These are phyloP conservation scores for Xylaria flabelliformis DNA, from an alignment of 495 filamentous ascomycete genomes.

Conservation along the genomic window DNA sequence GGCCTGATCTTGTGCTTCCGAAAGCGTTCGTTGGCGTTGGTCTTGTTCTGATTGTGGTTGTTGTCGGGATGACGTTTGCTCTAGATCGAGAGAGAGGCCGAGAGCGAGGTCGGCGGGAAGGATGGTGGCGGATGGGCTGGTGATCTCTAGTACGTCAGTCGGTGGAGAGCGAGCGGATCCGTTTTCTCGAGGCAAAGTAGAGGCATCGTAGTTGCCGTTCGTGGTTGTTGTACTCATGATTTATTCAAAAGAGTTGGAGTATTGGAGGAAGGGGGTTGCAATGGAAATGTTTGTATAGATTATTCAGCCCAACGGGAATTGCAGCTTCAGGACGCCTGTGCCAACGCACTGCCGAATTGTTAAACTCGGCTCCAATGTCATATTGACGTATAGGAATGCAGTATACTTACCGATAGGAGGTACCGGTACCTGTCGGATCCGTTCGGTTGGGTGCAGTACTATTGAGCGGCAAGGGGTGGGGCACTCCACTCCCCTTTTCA, in stretches of 20 bases:
- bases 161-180: slow-evolving; percentile 27
- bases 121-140: slow-evolving; percentile 24
- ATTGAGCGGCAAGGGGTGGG: no score
- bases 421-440: no score
- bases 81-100: slow-evolving; percentile 32
- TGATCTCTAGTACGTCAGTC: slow-evolving; percentile 34
- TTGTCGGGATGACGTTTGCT: slow-evolving; percentile 18
- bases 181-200: slow-evolving; percentile 20
- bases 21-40: slow-evolving; percentile 18
- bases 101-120: slow-evolving; percentile 38
- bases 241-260: not conserved
- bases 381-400: slow-evolving; percentile 7
- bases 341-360: slow-evolving; percentile 8
- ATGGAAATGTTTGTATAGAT: not conserved
- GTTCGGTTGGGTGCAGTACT: no score
- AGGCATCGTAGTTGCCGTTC: slow-evolving; percentile 26
- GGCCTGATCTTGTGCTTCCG: slow-evolving; percentile 35
- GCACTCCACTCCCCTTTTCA: no score
- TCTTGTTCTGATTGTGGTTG: not conserved
- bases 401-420: no score
- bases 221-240: slow-evolving; percentile 19
- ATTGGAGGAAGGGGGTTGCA: slow-evolving; percentile 7
- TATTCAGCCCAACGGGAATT: slow-evolving; percentile 14
- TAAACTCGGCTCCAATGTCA: slow-evolving; percentile 9
- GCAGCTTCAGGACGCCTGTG: not conserved